Percentiles rank a stretch among this genome's conserved stretches.
phyloP scores from a whole-genome alignment of 306 rosid genomes.

The Arachis hypogaea region DNA sequence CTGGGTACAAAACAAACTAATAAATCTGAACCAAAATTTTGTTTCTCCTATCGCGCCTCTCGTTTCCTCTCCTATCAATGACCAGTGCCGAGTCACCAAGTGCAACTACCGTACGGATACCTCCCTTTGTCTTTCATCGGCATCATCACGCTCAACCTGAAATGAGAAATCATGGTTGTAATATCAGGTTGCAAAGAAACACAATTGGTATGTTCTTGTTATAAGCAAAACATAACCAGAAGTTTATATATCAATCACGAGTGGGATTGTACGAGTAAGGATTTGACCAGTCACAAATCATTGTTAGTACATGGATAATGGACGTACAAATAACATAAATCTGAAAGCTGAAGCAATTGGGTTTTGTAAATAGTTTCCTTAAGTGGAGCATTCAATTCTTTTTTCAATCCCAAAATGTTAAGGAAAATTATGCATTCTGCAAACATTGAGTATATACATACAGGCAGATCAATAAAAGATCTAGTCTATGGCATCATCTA shows the following conservation, averaged over 20 bases:
- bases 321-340: background rate
- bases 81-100: background rate
- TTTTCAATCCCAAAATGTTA: background rate
- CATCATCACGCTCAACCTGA: conserved; percentile 62
- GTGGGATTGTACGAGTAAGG: background rate
- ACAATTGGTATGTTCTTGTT: background rate
- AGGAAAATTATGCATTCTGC: conserved; percentile 9
- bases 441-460: conserved; percentile 3
- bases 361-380: conserved; percentile 9
- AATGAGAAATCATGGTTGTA: conserved; percentile 17
- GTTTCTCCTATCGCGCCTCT: background rate
- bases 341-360: conserved; percentile 4
- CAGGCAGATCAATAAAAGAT: conserved; percentile 16
- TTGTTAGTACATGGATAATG: background rate
- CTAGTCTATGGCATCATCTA: conserved; percentile 2
- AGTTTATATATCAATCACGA: conserved; percentile 9
- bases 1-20: conserved; percentile 1
- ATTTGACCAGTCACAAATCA: background rate
- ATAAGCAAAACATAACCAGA: conserved; percentile 11
- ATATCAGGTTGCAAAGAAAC: conserved; percentile 1
- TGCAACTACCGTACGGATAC: conserved; percentile 43
- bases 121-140: conserved; percentile 52
- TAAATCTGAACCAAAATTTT: conserved; percentile 30
- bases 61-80: conserved; percentile 13
- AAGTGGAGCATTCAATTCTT: background rate